Conservation (phyloP, 2,329 filamentous ascomycete species). For the Monilinia fructigena region DNA sequence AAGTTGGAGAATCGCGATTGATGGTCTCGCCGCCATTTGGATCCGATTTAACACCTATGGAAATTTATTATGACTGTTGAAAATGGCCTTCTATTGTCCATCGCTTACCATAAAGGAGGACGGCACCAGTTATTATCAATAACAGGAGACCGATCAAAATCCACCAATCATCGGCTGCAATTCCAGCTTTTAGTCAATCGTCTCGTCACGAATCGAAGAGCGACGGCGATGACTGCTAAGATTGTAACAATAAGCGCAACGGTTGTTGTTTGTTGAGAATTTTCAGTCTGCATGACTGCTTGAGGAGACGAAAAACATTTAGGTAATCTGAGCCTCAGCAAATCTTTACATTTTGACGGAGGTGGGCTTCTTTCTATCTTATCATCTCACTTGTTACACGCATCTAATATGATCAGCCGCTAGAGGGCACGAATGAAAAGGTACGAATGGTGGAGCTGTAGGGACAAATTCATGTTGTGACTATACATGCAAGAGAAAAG, state of each 20-base stretch:
- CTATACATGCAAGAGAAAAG: background rate
- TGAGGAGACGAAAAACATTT: background rate
- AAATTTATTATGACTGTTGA: background rate
- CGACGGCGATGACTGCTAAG: conserved; percentile 20
- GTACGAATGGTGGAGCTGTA: conserved; percentile 3
- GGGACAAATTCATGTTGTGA: conserved; percentile 3
- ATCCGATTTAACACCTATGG: conserved; percentile 19
- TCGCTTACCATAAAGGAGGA: conserved; percentile 22
- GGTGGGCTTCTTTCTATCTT: background rate
- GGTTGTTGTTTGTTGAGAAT: conserved; percentile 16
- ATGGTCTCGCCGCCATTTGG: conserved; percentile 16
- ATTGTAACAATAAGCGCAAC: conserved; percentile 15
- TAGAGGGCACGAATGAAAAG: background rate
- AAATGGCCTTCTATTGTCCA: background rate
- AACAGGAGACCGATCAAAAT: conserved; percentile 14
- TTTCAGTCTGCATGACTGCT: conserved; percentile 13
- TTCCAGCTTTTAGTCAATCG: conserved; percentile 16
- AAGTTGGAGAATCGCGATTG: conserved; percentile 21
- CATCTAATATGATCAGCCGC: background rate
- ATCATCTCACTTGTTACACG: background rate
- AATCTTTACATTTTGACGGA: background rate
- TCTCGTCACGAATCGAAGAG: conserved; percentile 23
- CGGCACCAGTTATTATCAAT: background rate
- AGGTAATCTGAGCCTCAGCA: background rate
- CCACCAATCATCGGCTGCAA: conserved; percentile 26